Evolutionary conservation across 148 eudicot genomes (phyloP).

Genomic region (Hydrangea macrophylla): DNA sequence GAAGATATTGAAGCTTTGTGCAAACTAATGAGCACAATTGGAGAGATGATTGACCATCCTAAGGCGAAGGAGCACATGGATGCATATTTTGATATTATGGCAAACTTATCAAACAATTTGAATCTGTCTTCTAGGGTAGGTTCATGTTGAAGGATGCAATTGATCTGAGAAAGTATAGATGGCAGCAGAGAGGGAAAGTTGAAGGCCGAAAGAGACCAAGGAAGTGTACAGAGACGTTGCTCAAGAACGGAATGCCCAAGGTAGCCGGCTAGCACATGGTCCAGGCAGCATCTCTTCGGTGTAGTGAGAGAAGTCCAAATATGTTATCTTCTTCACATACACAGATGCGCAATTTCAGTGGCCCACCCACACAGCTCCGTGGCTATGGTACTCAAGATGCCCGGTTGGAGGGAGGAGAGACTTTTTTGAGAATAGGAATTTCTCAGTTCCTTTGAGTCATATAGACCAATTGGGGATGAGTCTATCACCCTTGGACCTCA

Average conservation of each 20-base stretch:
- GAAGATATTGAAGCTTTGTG: conserved; percentile 83
- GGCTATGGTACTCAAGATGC: conserved; percentile 58
- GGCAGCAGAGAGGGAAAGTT: conserved; percentile 85
- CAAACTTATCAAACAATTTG: conserved; percentile 63
- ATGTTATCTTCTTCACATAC: conserved; percentile 44
- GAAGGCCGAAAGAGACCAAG: conserved; percentile 90
- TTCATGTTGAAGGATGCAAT: conserved; percentile 82
- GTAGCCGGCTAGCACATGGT: conserved; percentile 52
- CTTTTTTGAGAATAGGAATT: conserved; percentile 44
- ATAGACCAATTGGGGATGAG: conserved; percentile 58
- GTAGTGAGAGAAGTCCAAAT: conserved; percentile 49
- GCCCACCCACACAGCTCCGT: conserved; percentile 45
- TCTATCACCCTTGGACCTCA: conserved; percentile 82
- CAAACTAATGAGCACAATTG: conserved; percentile 93
- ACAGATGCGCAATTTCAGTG: conserved; percentile 49
- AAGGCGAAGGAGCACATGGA: conserved; percentile 81
- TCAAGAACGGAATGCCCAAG: conserved; percentile 75
- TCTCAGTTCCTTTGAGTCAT: conserved; percentile 60
- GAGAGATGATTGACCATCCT: conserved; percentile 80
- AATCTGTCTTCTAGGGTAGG: conserved; percentile 64
- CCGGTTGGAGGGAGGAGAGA: conserved; percentile 57
- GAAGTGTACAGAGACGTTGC: conserved; percentile 88
- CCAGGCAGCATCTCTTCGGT: conserved; percentile 44
- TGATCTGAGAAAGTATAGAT: conserved; percentile 76
- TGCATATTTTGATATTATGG: conserved; percentile 61